Base-by-base conservation (phyloP, 345 rosid genomes). In the Carallia brachiata region DNA sequence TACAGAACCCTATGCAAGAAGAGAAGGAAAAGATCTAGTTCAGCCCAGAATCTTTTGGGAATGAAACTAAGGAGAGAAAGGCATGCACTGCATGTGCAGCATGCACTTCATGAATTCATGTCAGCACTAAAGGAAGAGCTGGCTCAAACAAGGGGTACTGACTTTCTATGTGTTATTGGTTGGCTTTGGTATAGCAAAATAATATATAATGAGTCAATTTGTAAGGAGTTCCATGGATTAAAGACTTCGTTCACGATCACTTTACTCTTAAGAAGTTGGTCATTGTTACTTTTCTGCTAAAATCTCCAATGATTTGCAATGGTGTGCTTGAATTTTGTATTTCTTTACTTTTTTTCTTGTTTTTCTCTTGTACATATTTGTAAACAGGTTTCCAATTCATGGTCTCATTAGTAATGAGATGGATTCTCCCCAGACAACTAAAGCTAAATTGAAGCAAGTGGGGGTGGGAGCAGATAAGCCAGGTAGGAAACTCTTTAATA, bases 201-300 rank as follows among this genome's bases (percentile, higher is more conserved):
- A 72, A 60, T 77, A 76, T 83, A 74, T 64, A 71, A 68, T 71
- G 68, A 66, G 55, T 62, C 54, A 63, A 75, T 78, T 71, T 84
- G 74, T 69, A 63, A 62, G 72, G 62, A 55, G 67, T 81, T 78
- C 28, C 37, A 62, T 55, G 77, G 67, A 52, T 75, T 54, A 67
- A 57, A 63, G 62, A 60, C 52, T 61, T 66, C 37, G 40, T 70
- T 69, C 63, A 65, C 54, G 3, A 34, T 63, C 32, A 69, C 30
- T 64, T n/a, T 63, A 5, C 31, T 56, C 28, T 54, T 50, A 48
- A 67, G 36, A 56, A 36, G 48, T 69, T 48, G 1, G 15, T 47
- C 63, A 19, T 27, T 50, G 57, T 66, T 61, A 52, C 31, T 47
- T 8, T 13, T 52, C 8, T 19, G 30, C 52, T 52, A 36, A 61